Evolutionary conservation across 2,329 filamentous ascomycete genomes (phyloP), one percentile per base, ranked within the genome.

Genomic region (Coniochaeta ligniaria): DNA sequence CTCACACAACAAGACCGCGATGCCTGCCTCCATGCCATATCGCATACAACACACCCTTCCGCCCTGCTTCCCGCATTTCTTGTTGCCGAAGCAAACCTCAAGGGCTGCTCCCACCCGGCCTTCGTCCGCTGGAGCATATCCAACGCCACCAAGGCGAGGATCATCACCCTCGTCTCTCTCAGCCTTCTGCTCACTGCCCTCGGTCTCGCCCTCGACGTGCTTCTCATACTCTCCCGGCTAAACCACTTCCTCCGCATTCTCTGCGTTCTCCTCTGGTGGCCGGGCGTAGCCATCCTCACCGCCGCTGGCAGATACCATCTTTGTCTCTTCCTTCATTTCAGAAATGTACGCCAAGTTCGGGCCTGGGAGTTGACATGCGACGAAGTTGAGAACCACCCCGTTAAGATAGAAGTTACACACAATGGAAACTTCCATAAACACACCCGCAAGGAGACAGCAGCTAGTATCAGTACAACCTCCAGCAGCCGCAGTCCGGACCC

Each of bases 41-140:
- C 74, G 57, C 70, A 74, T 36, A 79, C 78, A 0, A 79, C 77
- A 1, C 77, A 80, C 64, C 77, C 78, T 1, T 77, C 76, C 0
- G 75, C 76, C 1, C 71, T 79, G 5, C 68, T 76, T 0, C 71
- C 74, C 0, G 75, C 74, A 8, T 74, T 75, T 50, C 64, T 73
- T 14, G 67, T 72, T 6, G 70, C 73, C 60, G 76, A 79, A 60
- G 65, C 70, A 14, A 63, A 67, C 4, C 69, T 80, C 16, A 69
- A 74, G 57, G 69, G 69, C 28, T 69, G 71, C 52, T 70, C 71
- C 6, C 76, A 78, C 61, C 74, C 76, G 1, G 70, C 71, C 41
- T 79, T 80, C 66, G 63, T 76, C 38, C 67, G 63, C 38, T 75
- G 73, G 72, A 70, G 70, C 57, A 67, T 73, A 24, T 68, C 69